phyloP scores from a whole-genome alignment of 805 yeast species.

The Candida endomychidarum region DNA sequence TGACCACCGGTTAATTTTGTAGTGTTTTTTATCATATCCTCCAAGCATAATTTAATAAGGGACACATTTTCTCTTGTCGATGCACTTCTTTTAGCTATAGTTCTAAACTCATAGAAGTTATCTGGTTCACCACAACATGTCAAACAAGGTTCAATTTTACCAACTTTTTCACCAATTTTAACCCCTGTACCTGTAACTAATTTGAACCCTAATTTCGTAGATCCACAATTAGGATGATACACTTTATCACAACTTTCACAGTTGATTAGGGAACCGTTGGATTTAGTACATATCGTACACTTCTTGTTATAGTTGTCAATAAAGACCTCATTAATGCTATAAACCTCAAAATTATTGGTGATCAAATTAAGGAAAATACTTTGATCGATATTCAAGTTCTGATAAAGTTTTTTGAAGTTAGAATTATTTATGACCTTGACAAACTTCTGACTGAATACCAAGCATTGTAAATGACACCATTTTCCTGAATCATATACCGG shows the following conservation, averaged over 20 bases:
- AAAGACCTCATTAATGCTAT: conserved; percentile 27
- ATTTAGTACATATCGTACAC: conserved; percentile 45
- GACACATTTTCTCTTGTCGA: conserved; percentile 33
- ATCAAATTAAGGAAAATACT: not conserved
- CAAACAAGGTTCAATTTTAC: conserved; percentile 45
- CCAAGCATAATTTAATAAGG: conserved; percentile 39
- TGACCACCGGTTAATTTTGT: conserved; percentile 24
- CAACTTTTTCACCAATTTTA: conserved; percentile 28
- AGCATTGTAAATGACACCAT: conserved; percentile 82
- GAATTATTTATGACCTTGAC: conserved; percentile 11
- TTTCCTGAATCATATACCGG: conserved; percentile 58
- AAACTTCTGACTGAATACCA: conserved; percentile 51
- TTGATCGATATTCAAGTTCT: not conserved
- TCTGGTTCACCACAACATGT: conserved; percentile 34
- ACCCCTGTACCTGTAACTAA: conserved; percentile 30
- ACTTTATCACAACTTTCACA: conserved; percentile 47
- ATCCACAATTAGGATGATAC: conserved; percentile 59
- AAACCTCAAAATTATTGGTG: conserved; percentile 23
- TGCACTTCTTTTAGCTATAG: conserved; percentile 29
- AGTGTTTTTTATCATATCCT: conserved; percentile 27
- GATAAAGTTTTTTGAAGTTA: not conserved
- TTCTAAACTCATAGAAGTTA: conserved; percentile 27
- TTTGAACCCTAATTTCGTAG: conserved; percentile 55
- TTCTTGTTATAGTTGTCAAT: conserved; percentile 25
- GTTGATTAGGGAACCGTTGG: conserved; percentile 49